Evolutionary conservation across 768 basidiomycete genomes (phyloP), one percentile per base, ranked within the genome.

Genomic region (Chalciporus pseudorubinellus): DNA sequence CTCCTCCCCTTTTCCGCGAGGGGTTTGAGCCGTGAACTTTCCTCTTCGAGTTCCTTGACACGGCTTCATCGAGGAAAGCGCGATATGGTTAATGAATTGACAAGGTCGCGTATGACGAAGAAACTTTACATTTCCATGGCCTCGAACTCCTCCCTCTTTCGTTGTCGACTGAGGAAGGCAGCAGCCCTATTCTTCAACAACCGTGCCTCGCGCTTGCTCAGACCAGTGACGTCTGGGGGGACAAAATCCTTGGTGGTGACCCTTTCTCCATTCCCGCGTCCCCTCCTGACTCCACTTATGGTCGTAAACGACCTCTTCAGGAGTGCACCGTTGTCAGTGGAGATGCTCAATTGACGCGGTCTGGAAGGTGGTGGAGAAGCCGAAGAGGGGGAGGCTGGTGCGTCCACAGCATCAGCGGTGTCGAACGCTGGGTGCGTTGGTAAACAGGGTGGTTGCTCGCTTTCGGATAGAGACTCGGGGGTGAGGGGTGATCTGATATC

Each of bases 111-210:
- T n/a, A 33, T 28, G 14, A 62, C 8, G 42, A 49, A 47, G 48
- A 52, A 62, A 50, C 84, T 87, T 73, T 73, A 92, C 89, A 87
- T 72, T 77, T 93, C 92, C 89, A 94, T 92, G 62, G 67, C 75
- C 72, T 94, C 92, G 63, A 92, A 94, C 73, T 93, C 91, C 72
- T 94, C 92, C 50, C 92, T 83, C 71, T 94, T 94, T 61, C 92
- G 79, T 70, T 94, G 92, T 67, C 92, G 78, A 71, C 85, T 87
- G 65, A 94, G 85, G 75, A 94, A 94, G 52, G 92, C 92, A 11
- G 92, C 92, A 12, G 92, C 92, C 50, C 92, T 81, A 73, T 94
- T 94, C 77, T 94, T 94, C 51, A 94, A 88, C 9, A 94, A 79
- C 46, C 92, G 84, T 53, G 92, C 92, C 72, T 94, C 92, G 45